Evolutionary conservation across 768 basidiomycete species (phyloP).

Genomic region (Macrolepiota fuliginosa): DNA sequence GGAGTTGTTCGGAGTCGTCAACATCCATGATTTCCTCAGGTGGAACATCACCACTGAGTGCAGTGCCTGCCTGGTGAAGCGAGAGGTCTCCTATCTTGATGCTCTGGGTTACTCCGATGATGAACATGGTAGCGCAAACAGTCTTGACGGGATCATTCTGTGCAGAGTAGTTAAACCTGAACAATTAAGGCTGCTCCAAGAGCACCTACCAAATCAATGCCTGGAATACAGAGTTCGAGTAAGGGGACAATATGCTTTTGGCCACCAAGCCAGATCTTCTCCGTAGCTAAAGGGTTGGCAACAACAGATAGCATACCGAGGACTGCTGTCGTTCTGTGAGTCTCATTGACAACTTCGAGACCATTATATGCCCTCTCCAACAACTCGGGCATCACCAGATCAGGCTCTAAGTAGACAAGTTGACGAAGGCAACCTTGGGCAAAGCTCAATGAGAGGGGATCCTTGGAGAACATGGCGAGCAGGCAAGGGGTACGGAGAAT

Average conservation of each 20-base stretch:
- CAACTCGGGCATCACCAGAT: conserved; percentile 84
- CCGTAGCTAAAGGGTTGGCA: conserved; percentile 71
- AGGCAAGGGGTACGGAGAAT: conserved; percentile 84
- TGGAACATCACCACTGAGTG: conserved; percentile 52
- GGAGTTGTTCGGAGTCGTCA: conserved; percentile 45
- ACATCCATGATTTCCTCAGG: conserved; percentile 54
- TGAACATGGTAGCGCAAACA: conserved; percentile 76
- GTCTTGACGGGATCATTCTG: conserved; percentile 84
- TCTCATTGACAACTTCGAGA: conserved; percentile 92
- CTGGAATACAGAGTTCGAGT: conserved; percentile 85
- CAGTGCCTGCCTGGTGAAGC: conserved; percentile 52
- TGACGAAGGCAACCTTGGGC: conserved; percentile 78
- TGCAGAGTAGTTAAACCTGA: neutral
- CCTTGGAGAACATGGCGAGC: conserved; percentile 89
- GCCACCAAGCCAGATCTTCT: conserved; percentile 79
- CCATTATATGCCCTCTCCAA: conserved; percentile 90
- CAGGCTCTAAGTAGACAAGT: conserved; percentile 79
- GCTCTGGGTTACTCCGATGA: conserved; percentile 68
- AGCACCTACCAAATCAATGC: conserved; percentile 72
- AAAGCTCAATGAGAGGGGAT: conserved; percentile 74
- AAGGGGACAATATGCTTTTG: conserved; percentile 87
- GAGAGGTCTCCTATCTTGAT: conserved; percentile 79
- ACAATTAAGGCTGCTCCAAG: too few relatives aligned
- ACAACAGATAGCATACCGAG: conserved; percentile 81
- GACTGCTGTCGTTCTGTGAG: conserved; percentile 90